Evolutionary conservation across 129 eudicot genomes (phyloP).

Genomic region (Glebionis coronaria): DNA sequence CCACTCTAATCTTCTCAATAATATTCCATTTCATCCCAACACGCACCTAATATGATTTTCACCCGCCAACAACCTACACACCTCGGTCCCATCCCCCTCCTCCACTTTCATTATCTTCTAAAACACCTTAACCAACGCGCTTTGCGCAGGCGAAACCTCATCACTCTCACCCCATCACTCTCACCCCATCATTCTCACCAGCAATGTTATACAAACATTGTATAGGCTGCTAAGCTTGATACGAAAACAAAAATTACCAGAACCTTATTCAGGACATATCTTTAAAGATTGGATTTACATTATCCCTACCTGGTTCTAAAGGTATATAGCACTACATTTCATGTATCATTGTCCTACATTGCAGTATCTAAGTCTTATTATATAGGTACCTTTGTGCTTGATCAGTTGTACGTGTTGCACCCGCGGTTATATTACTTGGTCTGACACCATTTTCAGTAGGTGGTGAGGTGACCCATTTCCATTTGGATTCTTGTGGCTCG

Average conservation of each 20-base stretch:
- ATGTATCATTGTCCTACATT: conserved; percentile 22
- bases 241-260: conserved; percentile 15
- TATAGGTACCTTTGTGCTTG: conserved; percentile 58
- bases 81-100: no score
- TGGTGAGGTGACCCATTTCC: conserved; percentile 86
- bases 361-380: conserved; percentile 26
- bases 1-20: no score
- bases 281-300: conserved; percentile 22
- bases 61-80: no score
- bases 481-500: conserved; percentile 84
- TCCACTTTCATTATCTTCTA: no score
- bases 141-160: no score
- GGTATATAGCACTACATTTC: conserved; percentile 20
- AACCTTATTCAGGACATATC: no score
- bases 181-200: no score
- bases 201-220: conserved; percentile 20
- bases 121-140: no score
- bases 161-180: no score
- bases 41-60: no score
- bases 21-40: no score
- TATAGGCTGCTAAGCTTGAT: conserved; percentile 10
- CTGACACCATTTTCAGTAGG: conserved; percentile 75
- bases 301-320: conserved; percentile 27
- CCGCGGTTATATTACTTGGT: conserved; percentile 51
- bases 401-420: conserved; percentile 50